phyloP scores from a whole-genome alignment of 2,329 filamentous ascomycete species.

The Paramyrothecium roridum region DNA sequence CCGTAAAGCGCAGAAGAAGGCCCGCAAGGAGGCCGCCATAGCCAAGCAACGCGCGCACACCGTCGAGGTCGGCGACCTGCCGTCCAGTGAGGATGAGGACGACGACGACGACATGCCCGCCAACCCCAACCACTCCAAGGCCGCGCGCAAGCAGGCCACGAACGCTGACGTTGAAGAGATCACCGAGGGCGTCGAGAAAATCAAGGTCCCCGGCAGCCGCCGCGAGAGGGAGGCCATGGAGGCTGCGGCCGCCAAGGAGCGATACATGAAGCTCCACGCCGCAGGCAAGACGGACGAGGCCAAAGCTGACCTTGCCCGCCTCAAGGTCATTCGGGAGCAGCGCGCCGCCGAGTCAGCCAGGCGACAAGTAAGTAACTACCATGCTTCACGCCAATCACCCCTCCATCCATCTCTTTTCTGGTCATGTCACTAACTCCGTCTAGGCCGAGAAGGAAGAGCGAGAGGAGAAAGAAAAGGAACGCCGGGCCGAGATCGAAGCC shows the following conservation, averaged over 20 bases:
- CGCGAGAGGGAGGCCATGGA: constrained; percentile 72
- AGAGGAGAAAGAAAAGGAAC: constrained; percentile 47
- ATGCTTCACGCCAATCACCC: no score
- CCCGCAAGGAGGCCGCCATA: constrained; percentile 85
- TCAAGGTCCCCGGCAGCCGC: constrained; percentile 43
- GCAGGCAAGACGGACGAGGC: constrained; percentile 97
- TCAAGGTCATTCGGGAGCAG: constrained; percentile 80
- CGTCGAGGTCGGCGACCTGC: constrained; percentile 82
- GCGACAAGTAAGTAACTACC: constrained; percentile 70
- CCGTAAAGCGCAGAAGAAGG: constrained; percentile 83
- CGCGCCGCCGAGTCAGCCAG: constrained; percentile 78
- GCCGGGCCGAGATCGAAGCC: constrained; percentile 49
- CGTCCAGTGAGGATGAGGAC: constrained; percentile 67
- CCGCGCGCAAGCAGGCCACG: constrained; percentile 57
- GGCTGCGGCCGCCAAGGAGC: constrained; percentile 83
- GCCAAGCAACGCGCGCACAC: constrained; percentile 67
- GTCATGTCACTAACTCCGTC: background rate
- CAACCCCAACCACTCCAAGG: constrained; percentile 89
- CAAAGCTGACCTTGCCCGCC: constrained; percentile 79
- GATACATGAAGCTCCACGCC: constrained; percentile 87
- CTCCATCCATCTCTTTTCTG: no score
- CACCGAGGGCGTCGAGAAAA: constrained; percentile 53
- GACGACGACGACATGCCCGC: constrained; percentile 69
- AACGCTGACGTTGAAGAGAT: constrained; percentile 41
- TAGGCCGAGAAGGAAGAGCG: constrained; percentile 58